Evolutionary conservation across 257 asterid genomes (phyloP).

Genomic region (Paulownia fortunei): DNA sequence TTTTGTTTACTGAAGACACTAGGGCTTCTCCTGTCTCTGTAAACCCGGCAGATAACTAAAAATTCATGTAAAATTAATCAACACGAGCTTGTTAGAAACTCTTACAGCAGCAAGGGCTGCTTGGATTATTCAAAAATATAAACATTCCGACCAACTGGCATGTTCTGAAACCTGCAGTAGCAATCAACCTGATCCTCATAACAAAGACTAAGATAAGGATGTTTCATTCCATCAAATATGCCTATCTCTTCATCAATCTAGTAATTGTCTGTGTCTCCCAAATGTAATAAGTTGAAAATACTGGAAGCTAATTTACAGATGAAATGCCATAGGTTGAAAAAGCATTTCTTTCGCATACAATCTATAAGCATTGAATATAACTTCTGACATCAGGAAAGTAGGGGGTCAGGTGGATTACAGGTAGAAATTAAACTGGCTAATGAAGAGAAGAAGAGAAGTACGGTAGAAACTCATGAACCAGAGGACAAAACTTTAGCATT

Average conservation of each 20-base stretch:
- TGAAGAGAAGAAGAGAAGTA: neutral
- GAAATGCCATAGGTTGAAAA: neutral
- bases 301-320: neutral
- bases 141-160: too few species aligned
- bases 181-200: too few species aligned
- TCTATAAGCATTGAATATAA: neutral
- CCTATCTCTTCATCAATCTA: constrained; percentile 5
- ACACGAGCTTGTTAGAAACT: constrained; percentile 26
- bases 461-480: neutral
- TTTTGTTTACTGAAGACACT: constrained; percentile 92
- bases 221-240: too few species aligned
- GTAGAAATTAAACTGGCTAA: neutral
- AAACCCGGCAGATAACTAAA: constrained; percentile 64
- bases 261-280: constrained; percentile 9
- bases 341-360: neutral
- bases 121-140: too few species aligned
- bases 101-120: too few species aligned
- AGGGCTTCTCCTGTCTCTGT: constrained; percentile 99
- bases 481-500: neutral
- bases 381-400: constrained; percentile 17
- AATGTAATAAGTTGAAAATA: neutral
- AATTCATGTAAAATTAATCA: constrained; percentile 32
- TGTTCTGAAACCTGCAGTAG: too few species aligned
- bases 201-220: constrained; percentile 26
- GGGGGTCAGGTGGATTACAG: neutral